phyloP scores from a whole-genome alignment of 2,329 filamentous ascomycete genomes.

The Xylaria multiplex region DNA sequence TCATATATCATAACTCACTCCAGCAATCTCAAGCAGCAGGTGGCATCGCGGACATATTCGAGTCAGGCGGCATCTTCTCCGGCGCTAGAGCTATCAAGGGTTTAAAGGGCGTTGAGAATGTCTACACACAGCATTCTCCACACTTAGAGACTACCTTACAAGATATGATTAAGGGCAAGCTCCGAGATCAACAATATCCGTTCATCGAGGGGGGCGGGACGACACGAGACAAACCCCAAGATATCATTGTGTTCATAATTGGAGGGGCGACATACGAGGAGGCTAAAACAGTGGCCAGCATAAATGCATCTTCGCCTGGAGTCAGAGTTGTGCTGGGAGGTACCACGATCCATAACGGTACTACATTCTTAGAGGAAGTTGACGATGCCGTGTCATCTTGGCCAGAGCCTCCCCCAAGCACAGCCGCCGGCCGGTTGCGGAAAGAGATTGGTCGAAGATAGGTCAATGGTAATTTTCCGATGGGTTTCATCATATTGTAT shows the following conservation, averaged over 20 bases:
- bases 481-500: constrained; percentile 7
- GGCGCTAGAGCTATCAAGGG: constrained; percentile 91
- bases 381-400: constrained; percentile 87
- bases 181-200: constrained; percentile 88
- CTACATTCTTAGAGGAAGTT: constrained; percentile 89
- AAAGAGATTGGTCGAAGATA: constrained; percentile 67
- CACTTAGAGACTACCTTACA: constrained; percentile 87
- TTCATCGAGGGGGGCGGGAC: constrained; percentile 90
- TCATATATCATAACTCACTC: constrained; percentile 87
- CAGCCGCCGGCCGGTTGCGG: constrained; percentile 69
- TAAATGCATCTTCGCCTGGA: constrained; percentile 91
- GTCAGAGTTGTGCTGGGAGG: constrained; percentile 89
- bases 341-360: constrained; percentile 87
- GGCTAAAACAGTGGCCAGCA: constrained; percentile 92
- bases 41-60: constrained; percentile 91
- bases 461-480: constrained; percentile 22
- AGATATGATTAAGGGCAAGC: constrained; percentile 88
- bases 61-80: constrained; percentile 89
- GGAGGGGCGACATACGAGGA: constrained; percentile 97
- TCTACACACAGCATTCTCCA: constrained; percentile 97
- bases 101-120: constrained; percentile 96
- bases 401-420: constrained; percentile 75
- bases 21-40: constrained; percentile 79
- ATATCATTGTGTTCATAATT: constrained; percentile 93
- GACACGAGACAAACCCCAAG: constrained; percentile 94